These are phyloP conservation scores for Triadica sebifera DNA, from an alignment of 345 rosid genomes.

Conservation along the genomic window DNA sequence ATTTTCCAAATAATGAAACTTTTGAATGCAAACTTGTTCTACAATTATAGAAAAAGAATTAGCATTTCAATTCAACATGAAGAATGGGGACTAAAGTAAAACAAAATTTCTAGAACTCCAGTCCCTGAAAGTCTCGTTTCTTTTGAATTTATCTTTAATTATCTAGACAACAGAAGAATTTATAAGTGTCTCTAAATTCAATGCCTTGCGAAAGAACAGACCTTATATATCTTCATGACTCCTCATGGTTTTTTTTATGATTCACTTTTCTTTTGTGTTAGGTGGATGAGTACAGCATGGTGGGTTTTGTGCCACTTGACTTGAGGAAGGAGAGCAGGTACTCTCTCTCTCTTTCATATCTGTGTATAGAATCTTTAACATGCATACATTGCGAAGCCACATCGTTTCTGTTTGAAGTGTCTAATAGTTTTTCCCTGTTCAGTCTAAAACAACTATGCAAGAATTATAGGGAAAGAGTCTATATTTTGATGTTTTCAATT, in stretches of 20 bases:
- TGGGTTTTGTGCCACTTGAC: slow-evolving; percentile 78
- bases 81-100: no score
- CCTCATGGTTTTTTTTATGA: background rate
- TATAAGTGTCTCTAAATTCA: background rate
- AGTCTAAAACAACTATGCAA: background rate
- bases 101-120: no score
- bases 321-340: slow-evolving; percentile 77
- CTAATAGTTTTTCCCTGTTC: background rate
- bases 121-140: no score
- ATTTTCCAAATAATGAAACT: background rate
- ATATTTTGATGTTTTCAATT: background rate
- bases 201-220: background rate
- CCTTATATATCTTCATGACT: background rate
- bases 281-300: slow-evolving; percentile 91
- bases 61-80: no score
- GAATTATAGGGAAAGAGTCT: background rate
- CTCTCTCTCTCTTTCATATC: background rate
- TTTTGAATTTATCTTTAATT: background rate
- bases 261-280: slow-evolving; percentile 21
- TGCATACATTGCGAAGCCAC: background rate
- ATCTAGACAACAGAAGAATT: background rate
- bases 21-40: no score
- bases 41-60: no score
- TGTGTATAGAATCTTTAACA: background rate
- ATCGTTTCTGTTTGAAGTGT: background rate